Evolutionary conservation across 805 yeast genomes (phyloP).

Genomic region (Pichia deserticola): DNA sequence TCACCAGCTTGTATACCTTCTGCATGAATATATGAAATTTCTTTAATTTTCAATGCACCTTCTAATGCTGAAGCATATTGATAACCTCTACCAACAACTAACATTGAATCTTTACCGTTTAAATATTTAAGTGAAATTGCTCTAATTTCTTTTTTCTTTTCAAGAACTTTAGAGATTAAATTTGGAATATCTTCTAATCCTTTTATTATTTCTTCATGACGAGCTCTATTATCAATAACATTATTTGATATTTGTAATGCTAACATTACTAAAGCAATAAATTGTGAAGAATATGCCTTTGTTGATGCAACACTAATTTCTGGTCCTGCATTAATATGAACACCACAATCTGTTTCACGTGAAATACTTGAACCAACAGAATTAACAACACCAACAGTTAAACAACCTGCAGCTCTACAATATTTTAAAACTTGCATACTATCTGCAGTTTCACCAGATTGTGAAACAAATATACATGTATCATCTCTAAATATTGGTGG

Average conservation of each 20-base stretch:
- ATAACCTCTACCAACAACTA: conserved; percentile 94
- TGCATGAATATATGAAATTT: conserved; percentile 96
- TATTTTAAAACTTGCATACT: conserved; percentile 90
- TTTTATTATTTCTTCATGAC: conserved; percentile 79
- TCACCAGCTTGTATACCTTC: conserved; percentile 99
- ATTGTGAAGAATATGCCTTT: conserved; percentile 97
- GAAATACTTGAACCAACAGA: conserved; percentile 96
- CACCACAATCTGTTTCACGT: conserved; percentile 98
- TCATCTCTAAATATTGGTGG: conserved; percentile 99
- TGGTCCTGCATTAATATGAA: conserved; percentile 98
- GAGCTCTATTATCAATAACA: conserved; percentile 62
- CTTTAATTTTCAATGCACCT: conserved; percentile 97
- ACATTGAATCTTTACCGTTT: conserved; percentile 75
- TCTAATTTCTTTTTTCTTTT: conserved; percentile 67
- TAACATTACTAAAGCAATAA: conserved; percentile 93
- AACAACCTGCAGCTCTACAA: conserved; percentile 94
- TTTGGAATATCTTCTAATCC: conserved; percentile 80
- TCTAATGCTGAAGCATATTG: conserved; percentile 96
- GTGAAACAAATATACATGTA: conserved; percentile 94
- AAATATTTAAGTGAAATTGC: conserved; percentile 64
- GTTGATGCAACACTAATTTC: conserved; percentile 99
- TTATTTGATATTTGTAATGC: conserved; percentile 94
- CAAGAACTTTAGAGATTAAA: conserved; percentile 73
- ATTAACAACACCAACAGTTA: conserved; percentile 96
- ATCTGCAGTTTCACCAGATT: conserved; percentile 99